Evolutionary conservation across 768 basidiomycete genomes (phyloP).

Genomic region (Mrakia hoshinonis): DNA sequence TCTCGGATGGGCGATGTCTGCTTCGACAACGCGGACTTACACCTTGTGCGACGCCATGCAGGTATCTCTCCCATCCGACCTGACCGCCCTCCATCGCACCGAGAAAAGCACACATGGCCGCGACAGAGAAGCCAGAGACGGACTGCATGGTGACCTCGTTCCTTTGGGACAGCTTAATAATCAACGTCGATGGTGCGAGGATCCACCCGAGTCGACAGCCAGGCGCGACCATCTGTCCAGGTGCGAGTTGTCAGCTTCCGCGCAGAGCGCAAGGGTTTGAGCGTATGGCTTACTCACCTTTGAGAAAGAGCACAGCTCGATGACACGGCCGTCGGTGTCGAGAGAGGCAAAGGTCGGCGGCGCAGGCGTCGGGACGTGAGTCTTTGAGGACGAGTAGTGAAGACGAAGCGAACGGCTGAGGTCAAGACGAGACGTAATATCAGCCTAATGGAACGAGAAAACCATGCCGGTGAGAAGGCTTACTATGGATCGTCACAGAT

Average conservation of each 20-base stretch:
- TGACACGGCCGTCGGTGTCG: slow-evolving; percentile 26
- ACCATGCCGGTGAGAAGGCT: neutral
- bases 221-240: slow-evolving; percentile 16
- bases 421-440: neutral
- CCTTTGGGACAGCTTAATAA: slow-evolving; percentile 9
- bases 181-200: slow-evolving; percentile 12
- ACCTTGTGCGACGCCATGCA: neutral
- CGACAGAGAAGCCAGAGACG: slow-evolving; percentile 27
- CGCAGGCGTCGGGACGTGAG: neutral
- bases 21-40: neutral
- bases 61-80: slow-evolving; percentile 23
- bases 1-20: neutral
- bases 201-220: slow-evolving; percentile 27
- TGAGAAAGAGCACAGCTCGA: slow-evolving; percentile 19
- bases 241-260: neutral
- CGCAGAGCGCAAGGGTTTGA: neutral
- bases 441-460: neutral
- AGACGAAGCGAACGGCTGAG: slow-evolving; percentile 18
- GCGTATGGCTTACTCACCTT: slow-evolving; percentile 5
- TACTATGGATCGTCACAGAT: neutral
- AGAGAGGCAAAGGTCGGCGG: slow-evolving; percentile 16
- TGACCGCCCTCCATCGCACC: slow-evolving; percentile 23
- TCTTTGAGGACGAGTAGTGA: slow-evolving; percentile 2
- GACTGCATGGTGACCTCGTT: slow-evolving; percentile 27
- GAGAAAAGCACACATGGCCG: slow-evolving; percentile 24